Conservation (phyloP, 768 basidiomycete species). For the Panus rudis region DNA sequence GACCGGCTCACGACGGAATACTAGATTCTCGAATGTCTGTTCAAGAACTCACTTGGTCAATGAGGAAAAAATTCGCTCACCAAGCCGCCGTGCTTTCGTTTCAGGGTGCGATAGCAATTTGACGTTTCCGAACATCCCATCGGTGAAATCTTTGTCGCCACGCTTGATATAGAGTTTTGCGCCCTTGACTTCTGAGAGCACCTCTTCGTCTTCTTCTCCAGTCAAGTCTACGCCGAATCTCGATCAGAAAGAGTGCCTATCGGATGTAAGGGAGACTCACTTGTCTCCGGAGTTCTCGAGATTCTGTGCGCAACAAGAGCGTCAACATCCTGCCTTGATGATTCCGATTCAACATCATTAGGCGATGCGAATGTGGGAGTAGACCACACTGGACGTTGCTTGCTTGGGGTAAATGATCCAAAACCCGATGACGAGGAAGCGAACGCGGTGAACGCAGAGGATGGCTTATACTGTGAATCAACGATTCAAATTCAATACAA, state of each 20-base stretch:
- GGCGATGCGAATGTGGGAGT: background rate
- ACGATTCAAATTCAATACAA: background rate
- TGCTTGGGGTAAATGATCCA: background rate
- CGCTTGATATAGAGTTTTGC: conserved; percentile 55
- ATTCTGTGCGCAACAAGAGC: conserved; percentile 1
- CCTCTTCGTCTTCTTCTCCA: conserved; percentile 60
- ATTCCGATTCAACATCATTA: no score
- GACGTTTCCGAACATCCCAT: conserved; percentile 53
- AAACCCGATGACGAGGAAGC: conserved; percentile 14
- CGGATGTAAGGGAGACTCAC: no score
- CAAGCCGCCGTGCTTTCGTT: conserved; percentile 37
- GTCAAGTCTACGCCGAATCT: conserved; percentile 33
- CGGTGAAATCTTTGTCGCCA: conserved; percentile 46
- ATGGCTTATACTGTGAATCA: conserved; percentile 13
- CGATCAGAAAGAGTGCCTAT: background rate
- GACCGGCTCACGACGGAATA: conserved; percentile 65
- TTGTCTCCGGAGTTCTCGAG: no score
- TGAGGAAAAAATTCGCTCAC: conserved; percentile 36
- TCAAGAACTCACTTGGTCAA: no score
- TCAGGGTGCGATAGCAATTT: conserved; percentile 46
- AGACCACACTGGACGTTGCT: conserved; percentile 7
- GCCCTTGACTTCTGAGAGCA: conserved; percentile 50
- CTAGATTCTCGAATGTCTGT: conserved; percentile 28
- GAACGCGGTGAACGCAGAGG: conserved; percentile 18
- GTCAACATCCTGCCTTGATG: no score